phyloP scores from a whole-genome alignment of 2,329 filamentous ascomycete species.

The Fusarium nygamai region DNA sequence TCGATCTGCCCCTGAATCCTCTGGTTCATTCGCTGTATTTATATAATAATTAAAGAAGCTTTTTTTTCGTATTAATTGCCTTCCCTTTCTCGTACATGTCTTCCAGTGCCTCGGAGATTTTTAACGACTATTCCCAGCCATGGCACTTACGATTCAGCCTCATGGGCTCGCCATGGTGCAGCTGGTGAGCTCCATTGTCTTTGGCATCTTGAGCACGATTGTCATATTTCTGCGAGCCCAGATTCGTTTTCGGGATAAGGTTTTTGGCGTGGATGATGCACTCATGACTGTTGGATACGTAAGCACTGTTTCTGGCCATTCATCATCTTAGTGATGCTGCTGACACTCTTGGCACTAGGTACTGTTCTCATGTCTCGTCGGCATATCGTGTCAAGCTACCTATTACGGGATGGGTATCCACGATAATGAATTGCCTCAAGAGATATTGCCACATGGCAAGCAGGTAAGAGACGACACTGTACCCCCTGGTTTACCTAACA shows the following conservation, averaged over 20 bases:
- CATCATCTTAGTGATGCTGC: not conserved
- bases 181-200: not conserved
- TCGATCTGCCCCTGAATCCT: not conserved
- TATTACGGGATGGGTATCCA: not conserved
- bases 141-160: not conserved
- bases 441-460: not conserved
- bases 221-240: not conserved
- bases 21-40: not conserved
- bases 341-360: not conserved
- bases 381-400: not conserved
- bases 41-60: not conserved
- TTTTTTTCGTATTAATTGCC: not conserved
- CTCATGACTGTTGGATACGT: not conserved
- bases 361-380: not conserved
- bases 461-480: not conserved
- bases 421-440: not conserved
- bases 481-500: not conserved
- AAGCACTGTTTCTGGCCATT: not conserved
- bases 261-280: not conserved
- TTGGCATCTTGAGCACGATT: not conserved
- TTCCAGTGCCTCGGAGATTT: not conserved
- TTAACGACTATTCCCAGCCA: not conserved
- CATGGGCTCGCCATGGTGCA: not conserved
- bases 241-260: not conserved
- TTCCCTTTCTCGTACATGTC: not conserved